These are phyloP conservation scores for Ulota crispa DNA, from an alignment of 225 moss, liverwort and hornwort genomes.

Conservation along the genomic window DNA sequence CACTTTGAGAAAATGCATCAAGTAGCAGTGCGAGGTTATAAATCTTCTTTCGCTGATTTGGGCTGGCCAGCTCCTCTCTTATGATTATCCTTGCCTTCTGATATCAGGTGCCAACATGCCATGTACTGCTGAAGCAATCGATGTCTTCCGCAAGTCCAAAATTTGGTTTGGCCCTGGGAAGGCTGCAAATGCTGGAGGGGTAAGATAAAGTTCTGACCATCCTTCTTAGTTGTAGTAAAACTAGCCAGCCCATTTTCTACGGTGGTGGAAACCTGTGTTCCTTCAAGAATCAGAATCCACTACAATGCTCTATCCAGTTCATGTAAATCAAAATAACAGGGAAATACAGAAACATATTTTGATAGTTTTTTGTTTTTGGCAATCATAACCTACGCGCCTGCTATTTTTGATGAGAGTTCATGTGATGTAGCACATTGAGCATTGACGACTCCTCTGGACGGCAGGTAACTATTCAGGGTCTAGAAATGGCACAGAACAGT, in stretches of 20 bases:
- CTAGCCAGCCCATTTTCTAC: background rate
- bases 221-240: background rate
- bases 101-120: slow-evolving; percentile 95
- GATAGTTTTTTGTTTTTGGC: background rate
- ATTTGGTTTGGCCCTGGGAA: slow-evolving; percentile 95
- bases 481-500: slow-evolving; percentile 79
- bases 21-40: background rate
- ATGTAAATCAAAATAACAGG: background rate
- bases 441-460: slow-evolving; percentile 23
- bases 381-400: background rate
- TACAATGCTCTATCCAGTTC: background rate
- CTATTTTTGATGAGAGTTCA: background rate
- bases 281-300: background rate
- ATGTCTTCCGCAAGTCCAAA: slow-evolving; percentile 96
- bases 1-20: background rate
- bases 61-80: slow-evolving; percentile 19
- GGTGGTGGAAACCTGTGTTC: background rate
- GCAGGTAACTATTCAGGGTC: slow-evolving; percentile 85
- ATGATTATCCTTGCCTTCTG: slow-evolving; percentile 32
- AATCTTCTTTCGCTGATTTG: background rate
- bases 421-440: slow-evolving; percentile 6
- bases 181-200: slow-evolving; percentile 99
- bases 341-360: background rate
- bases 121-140: slow-evolving; percentile 90
- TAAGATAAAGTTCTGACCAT: slow-evolving; percentile 29